Evolutionary conservation across 108 stramenopile genomes (phyloP).

Genomic region (Fragilaria crotonensis): DNA sequence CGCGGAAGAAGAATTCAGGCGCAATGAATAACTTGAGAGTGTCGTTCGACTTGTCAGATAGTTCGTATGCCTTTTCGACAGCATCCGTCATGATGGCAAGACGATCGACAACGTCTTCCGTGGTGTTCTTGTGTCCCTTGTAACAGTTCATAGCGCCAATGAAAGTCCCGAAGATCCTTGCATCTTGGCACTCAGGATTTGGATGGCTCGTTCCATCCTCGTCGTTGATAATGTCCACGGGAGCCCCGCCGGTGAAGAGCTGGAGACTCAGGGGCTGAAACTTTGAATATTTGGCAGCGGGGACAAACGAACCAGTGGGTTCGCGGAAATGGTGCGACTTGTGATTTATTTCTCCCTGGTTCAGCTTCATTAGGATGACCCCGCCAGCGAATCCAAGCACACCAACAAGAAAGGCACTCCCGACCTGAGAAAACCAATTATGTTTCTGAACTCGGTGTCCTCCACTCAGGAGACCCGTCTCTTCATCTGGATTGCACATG

Average conservation of each 20-base stretch:
- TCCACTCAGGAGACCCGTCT: neutral
- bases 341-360: neutral
- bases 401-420: neutral
- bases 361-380: neutral
- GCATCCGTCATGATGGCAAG: constrained; percentile 56
- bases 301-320: neutral
- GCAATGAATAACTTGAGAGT: constrained; percentile 65
- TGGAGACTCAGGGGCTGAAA: constrained; percentile 56
- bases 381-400: neutral
- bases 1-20: constrained; percentile 69
- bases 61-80: constrained; percentile 49
- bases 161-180: constrained; percentile 34
- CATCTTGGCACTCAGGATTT: constrained; percentile 40
- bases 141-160: constrained; percentile 40
- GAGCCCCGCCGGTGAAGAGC: constrained; percentile 63
- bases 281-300: constrained; percentile 20
- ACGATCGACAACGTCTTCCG: constrained; percentile 33
- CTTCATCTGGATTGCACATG: neutral
- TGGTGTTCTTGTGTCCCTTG: constrained; percentile 43
- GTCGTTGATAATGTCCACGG: constrained; percentile 23
- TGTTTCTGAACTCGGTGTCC: neutral
- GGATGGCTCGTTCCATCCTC: constrained; percentile 1
- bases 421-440: neutral
- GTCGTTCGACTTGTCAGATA: constrained; percentile 18
- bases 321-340: no score